Evolutionary conservation across 2,329 filamentous ascomycete species (phyloP), one percentile per base, ranked within the genome.

Genomic region (Colletotrichum sidae): DNA sequence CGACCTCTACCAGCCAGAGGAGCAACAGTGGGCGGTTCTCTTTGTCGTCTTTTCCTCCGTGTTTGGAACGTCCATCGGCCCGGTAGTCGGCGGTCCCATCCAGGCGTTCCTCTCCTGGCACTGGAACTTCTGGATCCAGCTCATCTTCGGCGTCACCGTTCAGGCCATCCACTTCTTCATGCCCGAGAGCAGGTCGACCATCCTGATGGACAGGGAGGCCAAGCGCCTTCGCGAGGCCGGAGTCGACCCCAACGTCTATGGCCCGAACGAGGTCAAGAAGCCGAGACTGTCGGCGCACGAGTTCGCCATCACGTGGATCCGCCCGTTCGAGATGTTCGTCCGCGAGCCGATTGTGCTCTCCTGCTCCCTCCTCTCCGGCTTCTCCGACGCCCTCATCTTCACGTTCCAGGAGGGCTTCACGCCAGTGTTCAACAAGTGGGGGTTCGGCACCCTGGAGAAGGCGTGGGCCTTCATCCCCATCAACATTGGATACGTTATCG

Each of bases 301-400:
- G 56, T 73, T 81, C 41, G 63, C 74, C 8, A 74, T 78, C 8
- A 84, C 88, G 61, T 88, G 87, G 85, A 74, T 81, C 42, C 84
- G 87, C 2, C 88, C 88, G 0, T 90, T 89, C 75, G 80, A 81
- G 69, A 88, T 90, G 84, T 88, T 90, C 72, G 68, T 88, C 35
- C 88, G 83, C 1, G 89, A 91, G 72, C 88, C 88, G 0, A 91
- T 91, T 66, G 88, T 90, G 8, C 77, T 86, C 47, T 84, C 78
- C 49, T 77, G 90, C 2, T 90, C 88, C 9, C 77, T 90, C 5
- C 80, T 90, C 35, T 86, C 83, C 56, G 88, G 88, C 35, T 90
- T 90, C 79, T 85, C 83, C 62, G 88, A 90, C 67, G 86, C 87
- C 0, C 79, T 90, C 47, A 89, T 90, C 71, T 90, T 90, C 77